Evolutionary conservation across 345 rosid genomes (phyloP).

Genomic region (Melaleuca alternifolia): DNA sequence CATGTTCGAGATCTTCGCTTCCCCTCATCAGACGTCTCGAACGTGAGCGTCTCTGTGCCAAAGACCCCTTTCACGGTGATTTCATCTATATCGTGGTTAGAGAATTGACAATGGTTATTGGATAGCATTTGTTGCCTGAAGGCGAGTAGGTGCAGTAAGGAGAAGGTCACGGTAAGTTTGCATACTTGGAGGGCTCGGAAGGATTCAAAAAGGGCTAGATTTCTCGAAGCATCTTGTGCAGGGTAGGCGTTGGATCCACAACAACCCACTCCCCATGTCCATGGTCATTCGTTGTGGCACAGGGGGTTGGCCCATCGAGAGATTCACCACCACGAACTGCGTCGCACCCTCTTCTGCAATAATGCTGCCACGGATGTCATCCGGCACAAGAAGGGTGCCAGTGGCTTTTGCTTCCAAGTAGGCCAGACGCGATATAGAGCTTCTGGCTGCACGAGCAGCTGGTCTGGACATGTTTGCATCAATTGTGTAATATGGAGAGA

Average conservation of each 20-base stretch:
- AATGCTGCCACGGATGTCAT: constrained; percentile 20
- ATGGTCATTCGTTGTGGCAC: constrained; percentile 35
- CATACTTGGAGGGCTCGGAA: constrained; percentile 31
- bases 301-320: constrained; percentile 55
- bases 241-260: constrained; percentile 48
- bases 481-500: constrained; percentile 12
- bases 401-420: neutral
- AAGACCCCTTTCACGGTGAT: constrained; percentile 29
- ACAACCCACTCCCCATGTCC: constrained; percentile 59
- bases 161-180: constrained; percentile 17
- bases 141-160: neutral
- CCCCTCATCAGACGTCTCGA: constrained; percentile 29
- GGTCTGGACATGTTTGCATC: constrained; percentile 7
- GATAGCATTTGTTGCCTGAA: neutral
- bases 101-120: constrained; percentile 21
- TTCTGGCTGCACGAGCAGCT: constrained; percentile 3
- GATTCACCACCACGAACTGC: constrained; percentile 24
- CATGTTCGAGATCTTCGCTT: constrained; percentile 3
- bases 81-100: constrained; percentile 14
- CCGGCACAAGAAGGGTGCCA: neutral
- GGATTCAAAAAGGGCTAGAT: constrained; percentile 25
- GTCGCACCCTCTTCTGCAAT: constrained; percentile 4
- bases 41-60: constrained; percentile 28
- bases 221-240: constrained; percentile 22
- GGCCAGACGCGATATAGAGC: constrained; percentile 16